A percentile compares a stretch with the other conserved stretches of the same genome.
phyloP scores from a whole-genome alignment of 805 yeast genomes.

The Lachancea quebecensis region DNA sequence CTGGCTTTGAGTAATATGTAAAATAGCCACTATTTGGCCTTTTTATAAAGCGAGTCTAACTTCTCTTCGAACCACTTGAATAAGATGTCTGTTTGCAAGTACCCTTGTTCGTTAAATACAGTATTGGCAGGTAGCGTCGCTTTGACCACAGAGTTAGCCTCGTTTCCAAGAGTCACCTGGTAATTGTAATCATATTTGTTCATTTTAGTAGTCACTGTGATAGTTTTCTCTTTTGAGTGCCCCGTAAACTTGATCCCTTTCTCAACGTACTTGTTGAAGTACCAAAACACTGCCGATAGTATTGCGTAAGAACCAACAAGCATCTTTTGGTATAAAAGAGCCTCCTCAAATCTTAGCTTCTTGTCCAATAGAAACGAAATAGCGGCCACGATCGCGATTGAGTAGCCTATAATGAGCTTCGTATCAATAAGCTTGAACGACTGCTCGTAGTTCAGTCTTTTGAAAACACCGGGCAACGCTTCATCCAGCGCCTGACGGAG shows the following conservation, averaged over 20 bases:
- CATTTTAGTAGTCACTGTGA: slow-evolving; percentile 29
- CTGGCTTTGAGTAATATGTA: too few relatives aligned
- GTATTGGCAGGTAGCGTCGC: slow-evolving; percentile 27
- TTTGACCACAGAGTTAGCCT: slow-evolving; percentile 10
- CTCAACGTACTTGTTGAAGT: slow-evolving; percentile 32
- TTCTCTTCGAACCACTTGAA: slow-evolving; percentile 34
- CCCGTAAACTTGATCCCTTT: slow-evolving; percentile 44
- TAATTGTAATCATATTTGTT: slow-evolving; percentile 42
- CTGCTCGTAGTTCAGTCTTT: slow-evolving; percentile 21
- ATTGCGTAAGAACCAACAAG: slow-evolving; percentile 37
- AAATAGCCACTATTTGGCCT: slow-evolving; percentile 22
- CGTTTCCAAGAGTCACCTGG: slow-evolving; percentile 32
- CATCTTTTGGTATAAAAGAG: slow-evolving; percentile 34
- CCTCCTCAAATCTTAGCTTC: slow-evolving; percentile 39
- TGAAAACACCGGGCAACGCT: slow-evolving; percentile 21
- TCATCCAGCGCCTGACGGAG: slow-evolving; percentile 28
- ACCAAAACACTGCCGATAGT: slow-evolving; percentile 35
- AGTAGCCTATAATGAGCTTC: slow-evolving; percentile 45
- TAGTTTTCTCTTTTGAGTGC: slow-evolving; percentile 26
- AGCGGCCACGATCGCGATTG: slow-evolving; percentile 45
- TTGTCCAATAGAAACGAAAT: slow-evolving; percentile 45
- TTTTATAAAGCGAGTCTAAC: slow-evolving; percentile 32
- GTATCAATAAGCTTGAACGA: slow-evolving; percentile 32
- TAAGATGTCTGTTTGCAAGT: slow-evolving; percentile 37
- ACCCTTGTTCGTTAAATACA: slow-evolving; percentile 37